phyloP scores from a whole-genome alignment of 2,329 filamentous ascomycete genomes.

The Thelonectria discophora region DNA sequence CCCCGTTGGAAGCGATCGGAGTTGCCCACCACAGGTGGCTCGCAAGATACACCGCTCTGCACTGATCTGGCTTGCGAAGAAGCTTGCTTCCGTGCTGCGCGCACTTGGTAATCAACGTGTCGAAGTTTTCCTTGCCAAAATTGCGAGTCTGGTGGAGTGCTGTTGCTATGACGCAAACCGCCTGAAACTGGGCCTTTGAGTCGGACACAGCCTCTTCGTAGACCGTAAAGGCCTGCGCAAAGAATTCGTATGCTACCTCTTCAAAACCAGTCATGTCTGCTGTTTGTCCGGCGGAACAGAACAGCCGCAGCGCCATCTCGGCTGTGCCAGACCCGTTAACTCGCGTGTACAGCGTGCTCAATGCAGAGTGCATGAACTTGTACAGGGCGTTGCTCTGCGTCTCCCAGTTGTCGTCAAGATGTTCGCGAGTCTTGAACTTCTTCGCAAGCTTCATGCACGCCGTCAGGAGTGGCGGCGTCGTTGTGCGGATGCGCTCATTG shows the following conservation, averaged over 20 bases:
- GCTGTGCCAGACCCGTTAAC: slow-evolving; percentile 81
- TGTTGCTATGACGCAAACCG: slow-evolving; percentile 91
- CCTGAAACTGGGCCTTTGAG: slow-evolving; percentile 96
- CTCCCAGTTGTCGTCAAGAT: slow-evolving; percentile 74
- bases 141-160: slow-evolving; percentile 88
- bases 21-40: slow-evolving; percentile 99
- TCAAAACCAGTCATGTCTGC: slow-evolving; percentile 92
- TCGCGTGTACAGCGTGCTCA: slow-evolving; percentile 87
- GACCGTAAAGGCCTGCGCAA: slow-evolving; percentile 96
- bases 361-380: slow-evolving; percentile 91
- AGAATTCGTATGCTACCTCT: slow-evolving; percentile 97
- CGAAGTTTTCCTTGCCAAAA: slow-evolving; percentile 97
- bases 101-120: slow-evolving; percentile 97
- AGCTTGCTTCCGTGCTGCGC: slow-evolving; percentile 96
- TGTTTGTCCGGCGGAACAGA: slow-evolving; percentile 90
- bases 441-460: slow-evolving; percentile 89
- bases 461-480: slow-evolving; percentile 90
- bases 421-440: slow-evolving; percentile 88
- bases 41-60: slow-evolving; percentile 92
- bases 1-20: slow-evolving; percentile 77
- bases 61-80: slow-evolving; percentile 97
- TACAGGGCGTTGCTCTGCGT: slow-evolving; percentile 79
- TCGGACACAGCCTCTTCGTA: slow-evolving; percentile 98
- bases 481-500: slow-evolving; percentile 95
- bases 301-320: slow-evolving; percentile 88